Conservation (phyloP, 2,329 filamentous ascomycete species). For the Blastomyces silverae region DNA sequence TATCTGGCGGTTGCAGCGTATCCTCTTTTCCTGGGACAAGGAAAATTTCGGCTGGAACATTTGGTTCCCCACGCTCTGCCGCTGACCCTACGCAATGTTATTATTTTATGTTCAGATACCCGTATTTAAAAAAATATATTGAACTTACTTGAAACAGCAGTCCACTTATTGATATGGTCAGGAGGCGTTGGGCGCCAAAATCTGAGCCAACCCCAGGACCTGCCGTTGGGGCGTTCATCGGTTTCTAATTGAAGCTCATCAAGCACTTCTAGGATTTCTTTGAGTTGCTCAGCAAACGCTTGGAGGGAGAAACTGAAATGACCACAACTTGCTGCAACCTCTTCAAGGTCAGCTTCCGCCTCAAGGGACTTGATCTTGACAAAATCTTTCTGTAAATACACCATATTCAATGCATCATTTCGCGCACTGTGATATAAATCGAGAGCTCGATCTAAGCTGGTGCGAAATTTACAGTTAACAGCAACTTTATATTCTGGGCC, state of each 20-base stretch:
- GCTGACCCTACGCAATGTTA: slow-evolving; percentile 20
- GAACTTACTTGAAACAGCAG: slow-evolving; percentile 9
- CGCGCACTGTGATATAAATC: slow-evolving; percentile 70
- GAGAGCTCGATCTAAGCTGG: slow-evolving; percentile 74
- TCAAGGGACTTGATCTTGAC: slow-evolving; percentile 62
- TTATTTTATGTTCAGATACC: neutral
- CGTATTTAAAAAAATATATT: neutral
- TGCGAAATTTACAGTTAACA: slow-evolving; percentile 71
- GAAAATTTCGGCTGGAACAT: neutral
- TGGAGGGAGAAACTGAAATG: slow-evolving; percentile 91
- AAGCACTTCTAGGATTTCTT: slow-evolving; percentile 71
- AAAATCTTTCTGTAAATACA: slow-evolving; percentile 75
- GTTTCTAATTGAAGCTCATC: slow-evolving; percentile 71
- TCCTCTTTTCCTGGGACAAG: slow-evolving; percentile 12
- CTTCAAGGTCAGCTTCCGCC: slow-evolving; percentile 87
- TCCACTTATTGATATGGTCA: slow-evolving; percentile 9
- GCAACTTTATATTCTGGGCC: slow-evolving; percentile 61
- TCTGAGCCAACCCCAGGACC: slow-evolving; percentile 77
- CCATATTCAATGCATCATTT: slow-evolving; percentile 64
- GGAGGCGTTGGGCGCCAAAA: slow-evolving; percentile 54
- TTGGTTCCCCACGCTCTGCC: slow-evolving; percentile 14
- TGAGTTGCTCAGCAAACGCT: slow-evolving; percentile 85
- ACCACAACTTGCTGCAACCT: slow-evolving; percentile 94
- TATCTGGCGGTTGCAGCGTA: slow-evolving; percentile 12
- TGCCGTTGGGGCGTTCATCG: slow-evolving; percentile 54